A percentile compares a stretch with the other conserved stretches of the same genome.
These are phyloP conservation scores for Protomyces gravidus DNA, from an alignment of 1,139 yeast genomes.

Conservation along the genomic window DNA sequence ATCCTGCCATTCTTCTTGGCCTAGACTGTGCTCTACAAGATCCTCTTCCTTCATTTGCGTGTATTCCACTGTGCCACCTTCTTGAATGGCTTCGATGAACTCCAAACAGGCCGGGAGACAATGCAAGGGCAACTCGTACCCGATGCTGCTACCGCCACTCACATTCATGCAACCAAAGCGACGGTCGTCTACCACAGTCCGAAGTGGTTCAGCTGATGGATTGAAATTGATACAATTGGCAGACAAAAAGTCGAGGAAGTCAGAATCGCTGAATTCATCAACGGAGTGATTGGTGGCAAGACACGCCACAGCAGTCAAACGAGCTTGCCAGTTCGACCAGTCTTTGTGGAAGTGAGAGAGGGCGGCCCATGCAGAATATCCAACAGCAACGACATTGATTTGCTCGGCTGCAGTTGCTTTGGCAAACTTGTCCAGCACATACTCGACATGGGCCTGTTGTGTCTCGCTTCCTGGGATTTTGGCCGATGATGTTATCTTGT, in stretches of 20 bases:
- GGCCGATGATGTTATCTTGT: neutral
- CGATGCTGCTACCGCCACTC: neutral
- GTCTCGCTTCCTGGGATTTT: constrained; percentile 9
- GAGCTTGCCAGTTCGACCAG: neutral
- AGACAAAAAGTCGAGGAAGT: constrained; percentile 2
- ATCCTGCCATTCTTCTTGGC: neutral
- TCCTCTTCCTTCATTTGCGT: neutral
- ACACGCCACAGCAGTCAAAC: constrained; percentile 1
- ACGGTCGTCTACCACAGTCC: neutral
- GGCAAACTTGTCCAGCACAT: neutral
- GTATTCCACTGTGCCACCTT: neutral
- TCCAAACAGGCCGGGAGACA: neutral
- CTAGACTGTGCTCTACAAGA: neutral
- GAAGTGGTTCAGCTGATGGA: neutral
- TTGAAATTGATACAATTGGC: neutral
- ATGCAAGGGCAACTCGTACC: neutral
- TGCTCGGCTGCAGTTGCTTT: neutral
- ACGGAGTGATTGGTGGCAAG: neutral
- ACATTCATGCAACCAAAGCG: neutral
- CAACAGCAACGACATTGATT: constrained; percentile 9
- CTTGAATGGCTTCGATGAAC: neutral
- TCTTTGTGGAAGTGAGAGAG: neutral
- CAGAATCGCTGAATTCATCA: neutral
- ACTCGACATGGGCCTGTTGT: constrained; percentile 5
- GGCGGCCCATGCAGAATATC: constrained; percentile 11